Evolutionary conservation across 116 monocot genomes (phyloP).

Genomic region (Thalassia testudinum): DNA sequence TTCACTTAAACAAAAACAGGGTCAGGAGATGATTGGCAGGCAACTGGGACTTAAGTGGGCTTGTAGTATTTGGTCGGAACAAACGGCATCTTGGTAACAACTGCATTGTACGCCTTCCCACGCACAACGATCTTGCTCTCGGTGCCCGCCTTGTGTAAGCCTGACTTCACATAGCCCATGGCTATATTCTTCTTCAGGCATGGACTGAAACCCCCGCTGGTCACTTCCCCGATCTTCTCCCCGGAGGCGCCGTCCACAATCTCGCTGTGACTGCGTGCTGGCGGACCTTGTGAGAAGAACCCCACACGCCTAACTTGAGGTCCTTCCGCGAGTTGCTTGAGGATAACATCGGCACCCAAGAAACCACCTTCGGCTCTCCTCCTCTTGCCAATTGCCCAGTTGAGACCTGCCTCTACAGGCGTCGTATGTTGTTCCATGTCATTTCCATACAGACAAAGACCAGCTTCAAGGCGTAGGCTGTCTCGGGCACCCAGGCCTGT

Average conservation of each 20-base stretch:
- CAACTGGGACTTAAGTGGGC: too few relatives aligned
- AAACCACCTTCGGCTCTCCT: conserved; percentile 98
- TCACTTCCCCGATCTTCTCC: conserved; percentile 79
- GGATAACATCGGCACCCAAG: conserved; percentile 84
- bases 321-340: conserved; percentile 73
- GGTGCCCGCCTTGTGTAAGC: conserved; percentile 73
- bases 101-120: conserved; percentile 62
- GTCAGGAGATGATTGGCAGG: too few relatives aligned
- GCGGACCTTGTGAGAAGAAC: conserved; percentile 72
- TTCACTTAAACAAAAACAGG: too few relatives aligned
- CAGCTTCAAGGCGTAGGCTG: too few relatives aligned
- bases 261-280: conserved; percentile 74
- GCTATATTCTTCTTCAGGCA: too few relatives aligned
- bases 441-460: too few relatives aligned
- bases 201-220: too few relatives aligned
- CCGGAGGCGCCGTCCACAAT: conserved; percentile 27
- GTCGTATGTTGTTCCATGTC: conserved; percentile 95
- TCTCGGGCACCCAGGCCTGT: too few relatives aligned
- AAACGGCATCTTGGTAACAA: conserved; percentile 90
- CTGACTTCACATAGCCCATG: too few relatives aligned
- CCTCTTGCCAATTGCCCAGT: too few relatives aligned
- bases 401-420: conserved; percentile 85
- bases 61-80: too few relatives aligned
- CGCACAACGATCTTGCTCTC: conserved; percentile 66
- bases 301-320: conserved; percentile 75